Percentiles rank a stretch among this genome's conserved stretches.
Evolutionary conservation across 2,329 filamentous ascomycete genomes (phyloP).

Genomic region (Pseudofabraea citricarpa): DNA sequence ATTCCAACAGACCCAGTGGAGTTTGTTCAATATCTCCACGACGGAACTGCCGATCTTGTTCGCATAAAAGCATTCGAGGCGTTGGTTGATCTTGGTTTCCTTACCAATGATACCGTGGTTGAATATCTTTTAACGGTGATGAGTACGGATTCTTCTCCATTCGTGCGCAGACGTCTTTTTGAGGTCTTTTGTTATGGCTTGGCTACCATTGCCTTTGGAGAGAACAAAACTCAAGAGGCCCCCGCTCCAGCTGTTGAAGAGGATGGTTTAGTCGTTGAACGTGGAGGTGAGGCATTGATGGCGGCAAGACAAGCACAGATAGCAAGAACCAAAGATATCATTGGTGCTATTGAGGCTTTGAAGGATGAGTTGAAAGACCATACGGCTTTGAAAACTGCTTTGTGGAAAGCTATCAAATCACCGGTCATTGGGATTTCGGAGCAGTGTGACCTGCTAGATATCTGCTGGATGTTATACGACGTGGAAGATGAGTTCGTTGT

Average conservation of each 20-base stretch:
- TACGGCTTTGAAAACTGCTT: slow-evolving; percentile 35
- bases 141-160: slow-evolving; percentile 60
- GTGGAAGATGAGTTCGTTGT: slow-evolving; percentile 41
- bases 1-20: slow-evolving; percentile 49
- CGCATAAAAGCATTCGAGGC: slow-evolving; percentile 63
- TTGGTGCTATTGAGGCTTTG: slow-evolving; percentile 40
- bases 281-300: slow-evolving; percentile 37
- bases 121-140: slow-evolving; percentile 52
- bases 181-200: slow-evolving; percentile 54
- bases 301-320: slow-evolving; percentile 42
- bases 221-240: slow-evolving; percentile 34
- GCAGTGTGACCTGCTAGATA: slow-evolving; percentile 44
- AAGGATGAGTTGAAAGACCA: slow-evolving; percentile 43
- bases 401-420: slow-evolving; percentile 47
- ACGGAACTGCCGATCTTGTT: slow-evolving; percentile 57
- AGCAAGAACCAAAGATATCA: slow-evolving; percentile 43
- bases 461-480: slow-evolving; percentile 46
- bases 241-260: slow-evolving; percentile 21
- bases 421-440: slow-evolving; percentile 41
- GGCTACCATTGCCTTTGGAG: slow-evolving; percentile 59
- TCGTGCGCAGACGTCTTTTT: slow-evolving; percentile 55
- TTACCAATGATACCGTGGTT: slow-evolving; percentile 51
- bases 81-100: slow-evolving; percentile 56
- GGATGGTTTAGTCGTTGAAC: slow-evolving; percentile 41
- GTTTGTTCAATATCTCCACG: slow-evolving; percentile 61